A percentile compares a stretch with the other conserved stretches of the same genome.
phyloP scores from a whole-genome alignment of 192 early-diverging fungal species.

The Backusella morwellensis region DNA sequence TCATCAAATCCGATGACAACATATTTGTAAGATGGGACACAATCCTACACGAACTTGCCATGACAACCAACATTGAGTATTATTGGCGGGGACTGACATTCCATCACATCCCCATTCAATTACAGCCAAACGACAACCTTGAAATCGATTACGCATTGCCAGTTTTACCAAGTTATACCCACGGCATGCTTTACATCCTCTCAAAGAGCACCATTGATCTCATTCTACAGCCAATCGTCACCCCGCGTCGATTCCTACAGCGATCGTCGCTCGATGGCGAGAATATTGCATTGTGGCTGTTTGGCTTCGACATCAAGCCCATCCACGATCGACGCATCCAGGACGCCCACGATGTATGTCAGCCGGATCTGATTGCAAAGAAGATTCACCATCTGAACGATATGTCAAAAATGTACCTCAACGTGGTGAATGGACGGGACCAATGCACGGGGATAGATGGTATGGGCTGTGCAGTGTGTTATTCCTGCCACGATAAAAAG shows the following conservation, averaged over 20 bases:
- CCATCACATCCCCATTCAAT: conserved; percentile 20
- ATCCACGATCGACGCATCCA: conserved; percentile 58
- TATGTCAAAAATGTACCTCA: conserved; percentile 40
- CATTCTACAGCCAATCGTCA: conserved; percentile 31
- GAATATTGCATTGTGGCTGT: conserved; percentile 58
- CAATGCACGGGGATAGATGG: neutral
- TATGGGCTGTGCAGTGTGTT: conserved; percentile 50
- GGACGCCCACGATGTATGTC: conserved; percentile 48
- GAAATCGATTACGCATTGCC: conserved; percentile 45
- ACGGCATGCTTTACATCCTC: conserved; percentile 53
- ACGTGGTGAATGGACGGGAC: neutral
- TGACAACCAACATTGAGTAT: conserved; percentile 26
- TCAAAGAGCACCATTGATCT: conserved; percentile 47
- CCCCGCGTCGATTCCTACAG: conserved; percentile 36
- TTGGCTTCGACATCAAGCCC: conserved; percentile 50
- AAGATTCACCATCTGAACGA: conserved; percentile 38
- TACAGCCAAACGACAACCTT: conserved; percentile 31
- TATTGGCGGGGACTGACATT: conserved; percentile 55
- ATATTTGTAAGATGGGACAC: conserved; percentile 60
- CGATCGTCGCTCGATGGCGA: conserved; percentile 46
- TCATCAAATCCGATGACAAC: conserved; percentile 59
- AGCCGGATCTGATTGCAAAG: conserved; percentile 58
- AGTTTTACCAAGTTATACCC: conserved; percentile 53
- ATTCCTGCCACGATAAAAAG: conserved; percentile 45
- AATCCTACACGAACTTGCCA: conserved; percentile 38